These are phyloP conservation scores for Kluyveromyces starmeri DNA, from an alignment of 805 yeast genomes.

Conservation along the genomic window DNA sequence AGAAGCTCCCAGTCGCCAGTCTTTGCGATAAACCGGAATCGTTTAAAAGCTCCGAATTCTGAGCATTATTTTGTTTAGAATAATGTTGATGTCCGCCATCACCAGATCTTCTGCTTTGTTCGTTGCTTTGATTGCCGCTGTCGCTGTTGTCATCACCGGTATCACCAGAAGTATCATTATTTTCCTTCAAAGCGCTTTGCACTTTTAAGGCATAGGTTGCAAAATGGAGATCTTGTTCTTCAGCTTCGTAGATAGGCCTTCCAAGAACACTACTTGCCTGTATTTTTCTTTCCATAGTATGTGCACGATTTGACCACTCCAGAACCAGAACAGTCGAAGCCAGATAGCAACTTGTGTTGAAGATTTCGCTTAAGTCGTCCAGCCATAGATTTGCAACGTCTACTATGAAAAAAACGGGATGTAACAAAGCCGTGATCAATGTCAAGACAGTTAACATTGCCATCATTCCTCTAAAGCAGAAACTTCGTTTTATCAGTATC, in stretches of 20 bases:
- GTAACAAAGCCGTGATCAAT: slow-evolving; percentile 45
- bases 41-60: not conserved
- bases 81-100: no score
- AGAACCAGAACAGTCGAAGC: slow-evolving; percentile 67
- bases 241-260: slow-evolving; percentile 65
- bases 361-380: slow-evolving; percentile 62
- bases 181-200: slow-evolving; percentile 16
- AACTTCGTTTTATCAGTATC: slow-evolving; percentile 41
- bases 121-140: not conserved
- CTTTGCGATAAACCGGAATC: not conserved
- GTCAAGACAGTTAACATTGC: slow-evolving; percentile 50
- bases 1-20: not conserved
- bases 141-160: not conserved
- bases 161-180: not conserved
- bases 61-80: not conserved
- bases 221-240: slow-evolving; percentile 28
- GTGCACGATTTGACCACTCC: slow-evolving; percentile 76
- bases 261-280: slow-evolving; percentile 72
- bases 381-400: slow-evolving; percentile 72
- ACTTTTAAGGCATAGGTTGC: slow-evolving; percentile 24
- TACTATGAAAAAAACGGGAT: slow-evolving; percentile 64
- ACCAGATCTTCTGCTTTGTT: no score
- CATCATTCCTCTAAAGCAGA: slow-evolving; percentile 40
- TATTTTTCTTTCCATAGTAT: slow-evolving; percentile 43
- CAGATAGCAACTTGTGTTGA: slow-evolving; percentile 63